Evolutionary conservation across 805 yeast genomes (phyloP).

Genomic region (Wickerhamomyces canadensis): DNA sequence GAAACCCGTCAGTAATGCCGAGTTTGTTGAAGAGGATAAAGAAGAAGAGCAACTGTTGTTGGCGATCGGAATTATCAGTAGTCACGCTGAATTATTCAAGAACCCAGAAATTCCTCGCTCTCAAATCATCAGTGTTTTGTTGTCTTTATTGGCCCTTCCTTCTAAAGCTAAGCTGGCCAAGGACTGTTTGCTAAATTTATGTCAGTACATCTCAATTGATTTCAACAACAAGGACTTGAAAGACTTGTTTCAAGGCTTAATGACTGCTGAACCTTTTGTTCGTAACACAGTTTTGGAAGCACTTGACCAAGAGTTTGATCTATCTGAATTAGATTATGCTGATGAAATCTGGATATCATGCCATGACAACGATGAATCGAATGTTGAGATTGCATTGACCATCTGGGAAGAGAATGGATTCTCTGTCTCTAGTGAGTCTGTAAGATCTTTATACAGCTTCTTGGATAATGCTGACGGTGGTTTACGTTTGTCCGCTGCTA

Average conservation of each 20-base stretch:
- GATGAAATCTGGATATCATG: slow-evolving; percentile 74
- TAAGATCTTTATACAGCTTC: slow-evolving; percentile 41
- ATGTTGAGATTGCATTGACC: slow-evolving; percentile 62
- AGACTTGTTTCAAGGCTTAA: slow-evolving; percentile 48
- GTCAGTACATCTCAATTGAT: slow-evolving; percentile 69
- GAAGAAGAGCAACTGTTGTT: slow-evolving; percentile 82
- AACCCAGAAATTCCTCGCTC: slow-evolving; percentile 65
- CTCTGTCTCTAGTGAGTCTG: slow-evolving; percentile 37
- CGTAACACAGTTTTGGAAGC: slow-evolving; percentile 78
- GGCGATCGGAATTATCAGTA: slow-evolving; percentile 67
- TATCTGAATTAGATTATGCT: slow-evolving; percentile 40
- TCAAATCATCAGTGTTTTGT: slow-evolving; percentile 52
- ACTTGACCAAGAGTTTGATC: slow-evolving; percentile 73
- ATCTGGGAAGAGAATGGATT: slow-evolving; percentile 82
- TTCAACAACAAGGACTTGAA: slow-evolving; percentile 51
- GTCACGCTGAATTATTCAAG: slow-evolving; percentile 64
- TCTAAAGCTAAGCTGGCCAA: slow-evolving; percentile 76
- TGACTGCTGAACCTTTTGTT: slow-evolving; percentile 65
- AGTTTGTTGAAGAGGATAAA: slow-evolving; percentile 75
- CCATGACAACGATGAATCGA: slow-evolving; percentile 64
- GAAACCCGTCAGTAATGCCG: slow-evolving; percentile 50
- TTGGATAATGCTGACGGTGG: slow-evolving; percentile 57
- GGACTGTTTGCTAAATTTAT: slow-evolving; percentile 73
- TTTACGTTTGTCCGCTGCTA: slow-evolving; percentile 67
- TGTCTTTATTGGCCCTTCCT: slow-evolving; percentile 66